Conservation (phyloP, 2,329 filamentous ascomycete species). For the Cladosporium colombiae region DNA sequence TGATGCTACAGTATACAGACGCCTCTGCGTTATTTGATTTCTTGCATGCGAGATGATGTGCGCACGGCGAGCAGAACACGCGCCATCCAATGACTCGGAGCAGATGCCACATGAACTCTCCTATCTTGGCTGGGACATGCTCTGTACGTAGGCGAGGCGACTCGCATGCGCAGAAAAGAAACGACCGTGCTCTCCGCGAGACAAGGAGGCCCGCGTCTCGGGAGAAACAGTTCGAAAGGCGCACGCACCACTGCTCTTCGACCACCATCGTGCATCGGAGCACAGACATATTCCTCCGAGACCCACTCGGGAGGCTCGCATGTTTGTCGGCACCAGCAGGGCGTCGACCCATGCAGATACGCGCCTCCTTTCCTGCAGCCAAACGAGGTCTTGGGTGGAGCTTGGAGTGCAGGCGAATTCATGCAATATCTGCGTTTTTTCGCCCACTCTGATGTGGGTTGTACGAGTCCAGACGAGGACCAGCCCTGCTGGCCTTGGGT, state of each 20-base stretch:
- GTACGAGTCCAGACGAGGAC: neutral
- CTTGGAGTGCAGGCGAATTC: neutral
- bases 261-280: neutral
- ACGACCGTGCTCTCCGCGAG: neutral
- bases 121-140: neutral
- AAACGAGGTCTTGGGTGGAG: neutral
- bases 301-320: conserved; percentile 6
- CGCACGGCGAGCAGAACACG: conserved; percentile 1
- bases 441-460: neutral
- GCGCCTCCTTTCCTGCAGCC: conserved; percentile 3
- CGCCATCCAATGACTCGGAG: neutral
- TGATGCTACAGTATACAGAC: neutral
- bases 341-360: neutral
- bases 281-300: conserved; percentile 4
- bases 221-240: neutral
- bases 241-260: neutral
- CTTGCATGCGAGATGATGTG: neutral
- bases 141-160: neutral
- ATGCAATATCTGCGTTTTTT: conserved; percentile 1
- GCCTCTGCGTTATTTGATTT: neutral
- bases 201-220: neutral
- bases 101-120: neutral
- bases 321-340: conserved; percentile 3
- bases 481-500: neutral
- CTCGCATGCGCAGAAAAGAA: neutral